A percentile compares a stretch with the other conserved stretches of the same genome.
Conservation (phyloP, 441 rosid genomes). For the Erysimum pusillum region DNA sequence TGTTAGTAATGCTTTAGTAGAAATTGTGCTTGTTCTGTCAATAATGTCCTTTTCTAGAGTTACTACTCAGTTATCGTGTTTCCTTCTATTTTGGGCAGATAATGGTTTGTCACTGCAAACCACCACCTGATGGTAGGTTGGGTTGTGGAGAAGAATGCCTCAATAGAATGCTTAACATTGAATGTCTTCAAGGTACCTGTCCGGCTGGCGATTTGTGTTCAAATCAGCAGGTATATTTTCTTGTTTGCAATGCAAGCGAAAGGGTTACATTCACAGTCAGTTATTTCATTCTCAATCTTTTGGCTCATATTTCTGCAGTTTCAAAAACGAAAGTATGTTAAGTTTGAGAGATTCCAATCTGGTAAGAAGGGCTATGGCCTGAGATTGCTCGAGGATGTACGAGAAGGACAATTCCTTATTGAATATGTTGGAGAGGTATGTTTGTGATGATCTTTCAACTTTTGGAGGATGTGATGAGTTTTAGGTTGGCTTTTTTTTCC, state of each 20-base stretch:
- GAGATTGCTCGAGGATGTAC: conserved; percentile 75
- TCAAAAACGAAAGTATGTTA: conserved; percentile 84
- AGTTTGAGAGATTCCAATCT: conserved; percentile 75
- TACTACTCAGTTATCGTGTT: conserved; percentile 31
- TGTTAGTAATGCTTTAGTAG: conserved; percentile 6
- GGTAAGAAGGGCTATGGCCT: conserved; percentile 99
- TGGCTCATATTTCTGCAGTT: conserved; percentile 68
- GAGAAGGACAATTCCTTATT: conserved; percentile 83
- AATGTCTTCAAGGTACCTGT: conserved; percentile 93
- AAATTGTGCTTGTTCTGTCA: conserved; percentile 17
- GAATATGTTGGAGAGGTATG: conserved; percentile 99
- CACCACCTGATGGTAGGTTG: conserved; percentile 62
- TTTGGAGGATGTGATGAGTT: conserved; percentile 31
- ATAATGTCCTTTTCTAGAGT: conserved; percentile 13
- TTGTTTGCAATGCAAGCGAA: conserved; percentile 38
- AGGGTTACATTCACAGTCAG: conserved; percentile 25
- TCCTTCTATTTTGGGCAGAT: conserved; percentile 59
- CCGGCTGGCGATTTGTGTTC: conserved; percentile 91
- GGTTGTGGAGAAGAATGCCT: conserved; percentile 98
- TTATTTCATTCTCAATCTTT: conserved; percentile 39
- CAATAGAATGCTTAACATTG: conserved; percentile 95
- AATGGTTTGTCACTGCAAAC: conserved; percentile 95
- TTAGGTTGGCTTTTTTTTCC: conserved; percentile 19
- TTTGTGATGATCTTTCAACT: conserved; percentile 36
- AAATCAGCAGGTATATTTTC: conserved; percentile 80